phyloP scores from a whole-genome alignment of 2,329 filamentous ascomycete species.

The Penicillium palitans region DNA sequence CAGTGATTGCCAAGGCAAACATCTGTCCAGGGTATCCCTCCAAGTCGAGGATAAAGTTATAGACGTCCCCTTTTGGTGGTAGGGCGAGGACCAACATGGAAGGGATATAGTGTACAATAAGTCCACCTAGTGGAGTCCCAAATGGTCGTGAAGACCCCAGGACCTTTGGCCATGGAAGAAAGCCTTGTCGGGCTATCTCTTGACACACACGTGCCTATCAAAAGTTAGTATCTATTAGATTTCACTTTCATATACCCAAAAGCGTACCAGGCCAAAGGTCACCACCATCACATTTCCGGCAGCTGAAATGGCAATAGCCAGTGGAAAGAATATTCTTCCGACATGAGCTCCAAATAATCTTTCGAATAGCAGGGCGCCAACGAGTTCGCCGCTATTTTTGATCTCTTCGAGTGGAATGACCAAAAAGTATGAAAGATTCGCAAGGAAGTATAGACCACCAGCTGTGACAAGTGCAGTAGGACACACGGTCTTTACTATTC shows the following conservation, averaged over 20 bases:
- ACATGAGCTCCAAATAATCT: slow-evolving; percentile 60
- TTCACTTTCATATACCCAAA: background rate
- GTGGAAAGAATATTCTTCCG: slow-evolving; percentile 59
- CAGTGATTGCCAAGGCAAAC: slow-evolving; percentile 57
- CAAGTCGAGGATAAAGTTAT: slow-evolving; percentile 71
- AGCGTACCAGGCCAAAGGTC: slow-evolving; percentile 63
- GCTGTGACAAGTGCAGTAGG: slow-evolving; percentile 61
- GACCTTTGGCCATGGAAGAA: slow-evolving; percentile 62
- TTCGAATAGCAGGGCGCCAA: slow-evolving; percentile 68
- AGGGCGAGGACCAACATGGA: slow-evolving; percentile 66
- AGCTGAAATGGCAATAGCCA: slow-evolving; percentile 67
- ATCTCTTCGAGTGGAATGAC: slow-evolving; percentile 69
- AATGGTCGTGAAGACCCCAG: slow-evolving; percentile 68
- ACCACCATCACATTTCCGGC: slow-evolving; percentile 73
- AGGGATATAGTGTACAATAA: slow-evolving; percentile 68
- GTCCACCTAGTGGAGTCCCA: slow-evolving; percentile 64
- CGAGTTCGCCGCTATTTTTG: slow-evolving; percentile 64
- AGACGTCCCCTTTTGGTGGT: slow-evolving; percentile 65
- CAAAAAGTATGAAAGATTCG: slow-evolving; percentile 64
- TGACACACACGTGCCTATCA: slow-evolving; percentile 66
- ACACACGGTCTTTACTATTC: slow-evolving; percentile 64
- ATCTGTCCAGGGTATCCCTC: slow-evolving; percentile 68
- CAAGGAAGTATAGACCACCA: slow-evolving; percentile 64
- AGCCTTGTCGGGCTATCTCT: slow-evolving; percentile 70
- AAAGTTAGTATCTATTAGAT: slow-evolving; percentile 2